These are phyloP conservation scores for Diaporthe vexans DNA, from an alignment of 2,329 filamentous ascomycete genomes.

Conservation along the genomic window DNA sequence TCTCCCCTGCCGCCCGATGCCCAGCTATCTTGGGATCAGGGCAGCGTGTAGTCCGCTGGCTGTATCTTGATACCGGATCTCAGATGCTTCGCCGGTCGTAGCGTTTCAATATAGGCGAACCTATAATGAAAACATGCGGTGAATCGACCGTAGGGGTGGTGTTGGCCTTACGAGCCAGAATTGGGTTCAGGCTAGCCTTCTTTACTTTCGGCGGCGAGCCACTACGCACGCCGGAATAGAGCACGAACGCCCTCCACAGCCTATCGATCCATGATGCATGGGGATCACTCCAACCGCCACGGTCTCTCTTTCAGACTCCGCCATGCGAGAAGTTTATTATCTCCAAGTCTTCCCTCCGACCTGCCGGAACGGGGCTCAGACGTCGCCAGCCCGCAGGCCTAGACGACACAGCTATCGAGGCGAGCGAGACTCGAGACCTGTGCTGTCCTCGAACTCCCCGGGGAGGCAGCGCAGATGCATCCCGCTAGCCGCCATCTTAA, in stretches of 20 bases:
- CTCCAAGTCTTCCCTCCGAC: background rate
- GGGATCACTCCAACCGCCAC: background rate
- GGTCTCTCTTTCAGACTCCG: background rate
- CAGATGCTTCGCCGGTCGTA: slow-evolving; percentile 8
- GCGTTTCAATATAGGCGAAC: slow-evolving; percentile 27
- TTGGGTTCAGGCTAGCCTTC: slow-evolving; percentile 12
- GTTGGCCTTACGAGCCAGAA: slow-evolving; percentile 3
- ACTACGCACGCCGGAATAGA: background rate
- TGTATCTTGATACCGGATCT: slow-evolving; percentile 20
- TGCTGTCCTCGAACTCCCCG: background rate
- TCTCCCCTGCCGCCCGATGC: slow-evolving; percentile 13
- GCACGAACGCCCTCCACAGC: slow-evolving; percentile 1
- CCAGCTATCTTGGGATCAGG: slow-evolving; percentile 3
- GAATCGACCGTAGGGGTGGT: background rate
- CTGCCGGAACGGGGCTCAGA: background rate
- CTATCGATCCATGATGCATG: slow-evolving; percentile 10
- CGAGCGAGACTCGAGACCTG: slow-evolving; percentile 2
- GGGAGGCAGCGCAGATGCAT: background rate
- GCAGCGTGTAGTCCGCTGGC: background rate
- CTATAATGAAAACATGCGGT: slow-evolving; percentile 14
- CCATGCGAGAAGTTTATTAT: slow-evolving; percentile 17
- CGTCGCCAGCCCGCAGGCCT: background rate
- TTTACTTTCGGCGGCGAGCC: slow-evolving; percentile 21
- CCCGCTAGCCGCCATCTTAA: slow-evolving; percentile 4
- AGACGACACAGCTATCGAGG: background rate